Evolutionary conservation across 208 protist genomes (phyloP), one percentile per base, ranked within the genome.

Genomic region (Trypanosoma conorhini): DNA sequence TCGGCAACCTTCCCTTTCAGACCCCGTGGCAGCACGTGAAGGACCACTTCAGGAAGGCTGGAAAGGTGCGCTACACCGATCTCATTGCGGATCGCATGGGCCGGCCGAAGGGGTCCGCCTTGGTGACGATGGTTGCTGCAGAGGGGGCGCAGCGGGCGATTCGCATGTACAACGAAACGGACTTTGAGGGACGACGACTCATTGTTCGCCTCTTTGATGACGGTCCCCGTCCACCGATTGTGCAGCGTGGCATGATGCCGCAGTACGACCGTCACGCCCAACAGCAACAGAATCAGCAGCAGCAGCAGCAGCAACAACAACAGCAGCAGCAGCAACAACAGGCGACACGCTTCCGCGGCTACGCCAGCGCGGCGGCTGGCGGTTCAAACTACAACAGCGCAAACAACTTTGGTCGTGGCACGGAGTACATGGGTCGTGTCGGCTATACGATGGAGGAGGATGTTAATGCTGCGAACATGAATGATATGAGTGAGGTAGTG

Each of bases 11-110:
- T 10, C 84, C 90, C 21, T 97, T 92, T 66, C 79, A 85, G 62
- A 93, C 88, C 1, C 88, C 86, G 33, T 97, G 92, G 90, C 89
- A 94, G 76, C 72, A 86, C 67, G 81, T 97, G 33, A 97, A 97
- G 83, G 90, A 95, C 69, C 84, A 93, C 77, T 93, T 97, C 64
- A 79, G 82, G 33, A 77, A 84, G 46, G 83, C 87, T 35, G 92
- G 92, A 61, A 86, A 91, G 67, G 90, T 97, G 67, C 81, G 81
- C 63, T 92, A 94, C 72, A 93, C 86, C 10, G 90, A 97, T 65
- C 80, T 97, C 61, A 91, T 94, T 52, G 85, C 86, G 38, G 90
- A 95, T 67, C 76, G 74, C 60, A 81, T 64, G 56, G 88, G 87
- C 50, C 55, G 82, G 9, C 87, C 88, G n/a, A 93, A 89, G 65